Percentiles rank a stretch among this genome's conserved stretches.
Conservation (phyloP, 1,284 basidiomycete species). For the Jaminaea rosea region DNA sequence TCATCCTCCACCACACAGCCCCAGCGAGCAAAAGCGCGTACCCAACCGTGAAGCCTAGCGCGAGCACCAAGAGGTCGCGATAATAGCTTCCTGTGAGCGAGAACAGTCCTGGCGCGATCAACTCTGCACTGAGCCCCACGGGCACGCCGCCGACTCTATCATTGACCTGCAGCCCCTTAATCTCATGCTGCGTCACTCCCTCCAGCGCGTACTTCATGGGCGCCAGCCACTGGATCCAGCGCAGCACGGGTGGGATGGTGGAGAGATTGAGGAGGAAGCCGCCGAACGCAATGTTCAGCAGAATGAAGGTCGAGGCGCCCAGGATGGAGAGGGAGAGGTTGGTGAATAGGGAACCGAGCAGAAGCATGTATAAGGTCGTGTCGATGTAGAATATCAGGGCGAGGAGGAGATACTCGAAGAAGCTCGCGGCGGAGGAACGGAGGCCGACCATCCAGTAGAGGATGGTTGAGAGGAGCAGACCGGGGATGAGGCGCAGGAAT, state of each 20-base stretch:
- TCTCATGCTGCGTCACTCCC: constrained; percentile 26
- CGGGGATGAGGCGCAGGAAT: constrained; percentile 20
- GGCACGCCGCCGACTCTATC: constrained; percentile 12
- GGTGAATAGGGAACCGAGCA: constrained; percentile 20
- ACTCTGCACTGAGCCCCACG: neutral
- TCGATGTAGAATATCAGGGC: constrained; percentile 19
- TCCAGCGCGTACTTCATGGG: constrained; percentile 35
- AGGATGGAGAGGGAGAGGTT: constrained; percentile 27
- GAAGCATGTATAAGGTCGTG: constrained; percentile 28
- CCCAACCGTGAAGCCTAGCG: constrained; percentile 21
- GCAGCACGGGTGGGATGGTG: constrained; percentile 17
- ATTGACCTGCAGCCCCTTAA: constrained; percentile 19
- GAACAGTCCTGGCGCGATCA: constrained; percentile 24
- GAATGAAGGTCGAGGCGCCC: constrained; percentile 18
- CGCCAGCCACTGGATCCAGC: constrained; percentile 31
- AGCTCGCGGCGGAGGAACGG: constrained; percentile 14
- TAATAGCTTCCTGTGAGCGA: constrained; percentile 29
- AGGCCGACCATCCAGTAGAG: constrained; percentile 35
- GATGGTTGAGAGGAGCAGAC: constrained; percentile 17
- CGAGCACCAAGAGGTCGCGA: constrained; percentile 26
- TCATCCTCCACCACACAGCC: neutral
- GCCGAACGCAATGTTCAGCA: constrained; percentile 34
- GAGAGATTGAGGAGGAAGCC: constrained; percentile 34
- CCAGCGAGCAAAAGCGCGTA: constrained; percentile 2
- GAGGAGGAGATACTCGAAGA: constrained; percentile 35